phyloP scores from a whole-genome alignment of 2,329 filamentous ascomycete genomes.

The Xylariaceae sp. region DNA sequence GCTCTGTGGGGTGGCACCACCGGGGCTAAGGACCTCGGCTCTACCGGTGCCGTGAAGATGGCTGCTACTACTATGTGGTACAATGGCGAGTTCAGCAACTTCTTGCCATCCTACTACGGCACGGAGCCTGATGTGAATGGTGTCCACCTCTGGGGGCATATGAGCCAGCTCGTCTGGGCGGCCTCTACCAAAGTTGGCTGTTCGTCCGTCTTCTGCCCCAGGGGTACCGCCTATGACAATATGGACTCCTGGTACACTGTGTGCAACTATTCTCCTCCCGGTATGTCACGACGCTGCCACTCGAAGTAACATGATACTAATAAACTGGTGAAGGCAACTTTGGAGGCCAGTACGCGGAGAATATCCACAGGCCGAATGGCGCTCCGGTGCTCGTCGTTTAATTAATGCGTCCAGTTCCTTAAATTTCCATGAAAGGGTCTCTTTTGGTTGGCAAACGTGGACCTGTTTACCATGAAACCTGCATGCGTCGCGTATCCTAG shows the following conservation, averaged over 20 bases:
- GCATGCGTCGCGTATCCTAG: slow-evolving; percentile 13
- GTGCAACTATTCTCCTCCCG: slow-evolving; percentile 77
- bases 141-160: slow-evolving; percentile 68
- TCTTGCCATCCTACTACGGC: slow-evolving; percentile 54
- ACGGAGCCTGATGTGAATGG: slow-evolving; percentile 55
- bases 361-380: slow-evolving; percentile 42
- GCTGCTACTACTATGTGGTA: slow-evolving; percentile 84
- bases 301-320: neutral
- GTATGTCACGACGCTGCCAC: slow-evolving; percentile 44
- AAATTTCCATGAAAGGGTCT: slow-evolving; percentile 4
- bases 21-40: slow-evolving; percentile 41
- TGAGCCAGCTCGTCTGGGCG: slow-evolving; percentile 71
- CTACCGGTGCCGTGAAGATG: slow-evolving; percentile 52
- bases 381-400: slow-evolving; percentile 27
- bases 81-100: slow-evolving; percentile 64
- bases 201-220: slow-evolving; percentile 48
- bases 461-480: slow-evolving; percentile 10
- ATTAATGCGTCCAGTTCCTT: slow-evolving; percentile 4
- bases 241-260: slow-evolving; percentile 69
- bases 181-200: slow-evolving; percentile 58
- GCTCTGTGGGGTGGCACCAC: slow-evolving; percentile 52
- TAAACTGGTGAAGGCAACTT: slow-evolving; percentile 41
- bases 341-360: slow-evolving; percentile 43
- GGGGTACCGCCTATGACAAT: slow-evolving; percentile 40
- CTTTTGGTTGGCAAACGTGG: slow-evolving; percentile 9